Base-by-base conservation (phyloP, 805 yeast species). In the Yarrowia bubula region DNA sequence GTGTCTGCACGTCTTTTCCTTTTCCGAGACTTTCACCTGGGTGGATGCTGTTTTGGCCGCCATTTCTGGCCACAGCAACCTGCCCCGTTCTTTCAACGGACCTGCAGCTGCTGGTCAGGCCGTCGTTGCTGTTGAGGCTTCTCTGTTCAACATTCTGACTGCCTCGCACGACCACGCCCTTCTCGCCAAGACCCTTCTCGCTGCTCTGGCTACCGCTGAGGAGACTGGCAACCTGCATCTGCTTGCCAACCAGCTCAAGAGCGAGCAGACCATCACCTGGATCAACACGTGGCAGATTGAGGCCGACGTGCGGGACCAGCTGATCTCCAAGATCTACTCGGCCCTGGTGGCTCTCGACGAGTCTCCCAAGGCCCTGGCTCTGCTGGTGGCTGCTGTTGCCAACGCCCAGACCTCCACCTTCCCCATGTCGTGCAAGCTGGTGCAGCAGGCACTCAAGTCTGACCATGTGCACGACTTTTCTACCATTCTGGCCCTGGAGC, bases 111-210 rank as follows among this genome's bases (percentile, higher is more conserved):
- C 69, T 35, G 69, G 72, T 32, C 73, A 70, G 66, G 69, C 75
- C 57, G 69, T 71, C 15, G 69, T 77, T 48, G 71, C 75, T 0
- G 76, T 78, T 8, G 68, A 77, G 57, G 71, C 78, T 57, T 77
- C 76, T 67, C 71, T 78, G 44, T 79, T 79, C 73, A 79, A 78
- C 70, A 72, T 77, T 31, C 70, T 79, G 48, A 70, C 74, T 15
- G 64, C 68, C 32, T 6, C 32, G 8, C 39, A 32, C 32, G 63
- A 57, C 18, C 71, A 77, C 33, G 68, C 71, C 7, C 69, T 72
- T 53, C 70, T 75, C 57, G 70, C 71, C 38, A 66, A 65, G 8
- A 77, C 77, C 10, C 75, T 79, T 67, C 41, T 33, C 63, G 66
- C 74, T 51, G 72, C 78, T 31, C 64, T 79, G 38, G 71, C 73